A percentile compares a stretch with the other conserved stretches of the same genome.
Evolutionary conservation across 2,329 filamentous ascomycete species (phyloP).

Genomic region (Diplodia corticola): DNA sequence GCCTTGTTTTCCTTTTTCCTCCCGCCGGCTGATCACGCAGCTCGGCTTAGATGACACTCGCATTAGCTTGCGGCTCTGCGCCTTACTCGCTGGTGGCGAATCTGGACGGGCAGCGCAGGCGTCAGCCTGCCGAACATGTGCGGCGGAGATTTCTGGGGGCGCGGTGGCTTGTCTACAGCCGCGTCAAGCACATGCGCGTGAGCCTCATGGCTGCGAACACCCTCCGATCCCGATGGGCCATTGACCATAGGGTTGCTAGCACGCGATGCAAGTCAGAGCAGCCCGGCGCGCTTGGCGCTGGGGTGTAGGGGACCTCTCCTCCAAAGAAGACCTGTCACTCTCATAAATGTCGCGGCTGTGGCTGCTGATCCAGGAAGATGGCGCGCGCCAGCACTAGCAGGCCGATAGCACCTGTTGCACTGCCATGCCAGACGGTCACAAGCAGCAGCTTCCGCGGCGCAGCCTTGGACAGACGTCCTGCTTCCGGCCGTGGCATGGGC

Average conservation of each 20-base stretch:
- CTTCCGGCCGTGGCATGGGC: neutral
- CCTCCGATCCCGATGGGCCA: slow-evolving; percentile 7
- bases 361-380: slow-evolving; percentile 1
- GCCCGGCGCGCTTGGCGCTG: neutral
- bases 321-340: slow-evolving; percentile 4
- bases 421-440: neutral
- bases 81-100: slow-evolving; percentile 10
- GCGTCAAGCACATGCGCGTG: neutral
- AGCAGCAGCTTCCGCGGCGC: neutral
- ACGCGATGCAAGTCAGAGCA: slow-evolving; percentile 6
- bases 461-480: neutral
- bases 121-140: neutral
- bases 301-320: neutral
- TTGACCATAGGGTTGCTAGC: neutral
- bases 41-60: neutral
- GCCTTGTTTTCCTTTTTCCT: slow-evolving; percentile 2
- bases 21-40: slow-evolving; percentile 1
- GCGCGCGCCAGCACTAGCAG: neutral
- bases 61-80: slow-evolving; percentile 23
- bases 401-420: slow-evolving; percentile 1
- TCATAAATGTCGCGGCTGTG: slow-evolving; percentile 13
- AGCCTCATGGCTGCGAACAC: slow-evolving; percentile 19
- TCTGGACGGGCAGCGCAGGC: neutral
- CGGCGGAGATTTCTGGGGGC: neutral
- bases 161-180: neutral